These are phyloP conservation scores for Coemansia sp. DNA, from an alignment of 192 early-diverging fungal genomes.

Conservation along the genomic window DNA sequence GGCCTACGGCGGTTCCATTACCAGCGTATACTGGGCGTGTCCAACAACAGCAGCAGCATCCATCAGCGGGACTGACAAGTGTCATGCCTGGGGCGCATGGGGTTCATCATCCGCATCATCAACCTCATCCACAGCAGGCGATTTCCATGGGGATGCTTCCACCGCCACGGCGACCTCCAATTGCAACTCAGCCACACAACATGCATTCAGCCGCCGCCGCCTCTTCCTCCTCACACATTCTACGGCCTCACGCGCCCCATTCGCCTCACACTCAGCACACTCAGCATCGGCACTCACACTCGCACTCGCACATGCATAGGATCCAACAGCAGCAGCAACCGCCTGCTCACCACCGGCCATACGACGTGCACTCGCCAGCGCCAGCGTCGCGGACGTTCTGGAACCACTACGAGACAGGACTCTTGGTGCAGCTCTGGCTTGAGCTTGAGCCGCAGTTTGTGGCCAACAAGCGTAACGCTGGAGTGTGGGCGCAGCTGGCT, in stretches of 20 bases:
- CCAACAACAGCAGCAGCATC: slow-evolving; percentile 9
- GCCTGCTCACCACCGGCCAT: slow-evolving; percentile 33
- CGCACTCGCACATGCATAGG: slow-evolving; percentile 8
- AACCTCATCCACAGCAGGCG: not conserved
- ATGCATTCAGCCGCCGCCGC: not conserved
- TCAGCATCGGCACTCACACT: slow-evolving; percentile 17
- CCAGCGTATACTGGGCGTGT: not conserved
- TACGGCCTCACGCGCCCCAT: not conserved
- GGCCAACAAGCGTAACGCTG: slow-evolving; percentile 57
- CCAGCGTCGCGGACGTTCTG: slow-evolving; percentile 55
- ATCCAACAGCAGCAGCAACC: slow-evolving; percentile 4
- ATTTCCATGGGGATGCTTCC: not conserved
- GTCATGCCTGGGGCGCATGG: not conserved
- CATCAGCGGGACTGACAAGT: slow-evolving; percentile 5
- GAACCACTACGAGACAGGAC: slow-evolving; percentile 54
- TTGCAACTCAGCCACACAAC: not conserved
- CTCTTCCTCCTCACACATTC: slow-evolving; percentile 8
- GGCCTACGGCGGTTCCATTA: not conserved
- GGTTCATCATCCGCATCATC: not conserved
- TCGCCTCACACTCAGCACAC: not conserved
- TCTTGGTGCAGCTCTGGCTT: slow-evolving; percentile 55
- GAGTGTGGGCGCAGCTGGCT: slow-evolving; percentile 56
- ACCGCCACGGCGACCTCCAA: slow-evolving; percentile 4
- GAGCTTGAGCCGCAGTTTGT: slow-evolving; percentile 54
- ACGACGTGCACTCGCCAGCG: slow-evolving; percentile 50